Base-by-base conservation (phyloP, 345 rosid genomes). In the Cochlearia excelsa region DNA sequence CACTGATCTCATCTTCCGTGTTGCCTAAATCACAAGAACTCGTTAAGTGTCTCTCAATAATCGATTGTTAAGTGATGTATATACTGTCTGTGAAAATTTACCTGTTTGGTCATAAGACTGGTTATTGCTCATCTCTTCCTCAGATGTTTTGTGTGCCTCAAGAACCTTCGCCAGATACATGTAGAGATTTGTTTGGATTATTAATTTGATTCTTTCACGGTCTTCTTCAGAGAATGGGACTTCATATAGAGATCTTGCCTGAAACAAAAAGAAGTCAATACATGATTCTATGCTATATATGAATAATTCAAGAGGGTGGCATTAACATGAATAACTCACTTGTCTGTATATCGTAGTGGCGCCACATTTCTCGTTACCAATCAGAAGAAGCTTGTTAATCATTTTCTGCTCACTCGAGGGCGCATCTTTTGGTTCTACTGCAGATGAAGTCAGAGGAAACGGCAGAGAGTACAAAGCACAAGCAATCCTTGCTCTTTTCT, bases 181-280 rank as follows among this genome's bases (percentile, higher is more conserved):
- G 63, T 84, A 93, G 50, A 93, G 74, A 41, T 84, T 85, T 63
- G 81, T 81, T 78, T 89, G 99, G 69, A 93, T 85, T 69, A 79
- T 78, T 41, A 76, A 54, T 80, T 87, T 93, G 64, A 93, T 72
- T 66, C 60, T 79, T 54, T 81, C 64, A 59, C 78, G 79, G 61
- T 93, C 99, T 2, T 89, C 82, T 65, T 78, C 92, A 42, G 97
- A 74, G 78, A 93, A 93, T 11, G 94, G 82, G 81, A 83, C 65
- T 28, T 69, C 42, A 63, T 85, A 81, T 43, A 80, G 72, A 63
- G 84, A 72, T 81, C 78, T 87, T 62, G 86, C 94, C 99, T 93
- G 85, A 72, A 77, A 86, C 49, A 61, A 33, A 16, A 67, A 34
- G 4, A 66, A 59, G 34, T 61, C 45, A 70, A 23, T 50, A 41